Evolutionary conservation across 2,329 filamentous ascomycete species (phyloP).

Genomic region (Aspergillus proliferans): DNA sequence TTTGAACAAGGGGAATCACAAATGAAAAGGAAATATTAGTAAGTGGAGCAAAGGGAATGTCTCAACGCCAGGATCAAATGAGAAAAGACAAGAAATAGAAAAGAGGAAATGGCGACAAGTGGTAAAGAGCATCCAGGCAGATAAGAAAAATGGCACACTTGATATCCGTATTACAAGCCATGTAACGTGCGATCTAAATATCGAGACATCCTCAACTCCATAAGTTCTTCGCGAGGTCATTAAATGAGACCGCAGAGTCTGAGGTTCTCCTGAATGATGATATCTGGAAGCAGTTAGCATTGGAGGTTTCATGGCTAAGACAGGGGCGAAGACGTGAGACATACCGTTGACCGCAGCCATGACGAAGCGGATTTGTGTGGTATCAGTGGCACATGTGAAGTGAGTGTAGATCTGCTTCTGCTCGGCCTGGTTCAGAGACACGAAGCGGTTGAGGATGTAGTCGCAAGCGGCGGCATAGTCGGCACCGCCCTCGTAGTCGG

Average conservation of each 20-base stretch:
- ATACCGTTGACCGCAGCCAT: conserved; percentile 98
- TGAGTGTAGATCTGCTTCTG: conserved; percentile 99
- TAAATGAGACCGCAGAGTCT: conserved; percentile 95
- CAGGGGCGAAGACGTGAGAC: conserved; percentile 24
- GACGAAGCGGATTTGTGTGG: conserved; percentile 97
- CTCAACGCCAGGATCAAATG: conserved; percentile 29
- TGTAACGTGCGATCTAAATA: conserved; percentile 27
- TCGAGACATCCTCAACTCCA: conserved; percentile 21
- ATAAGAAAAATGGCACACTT: conserved; percentile 9
- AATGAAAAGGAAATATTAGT: conserved; percentile 15
- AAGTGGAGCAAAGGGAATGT: conserved; percentile 26
- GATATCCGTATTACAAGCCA: conserved; percentile 26
- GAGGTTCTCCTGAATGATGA: conserved; percentile 99
- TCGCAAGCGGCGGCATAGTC: conserved; percentile 95
- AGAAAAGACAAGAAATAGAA: conserved; percentile 21
- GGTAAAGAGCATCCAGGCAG: conserved; percentile 11
- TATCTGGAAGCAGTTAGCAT: conserved; percentile 58
- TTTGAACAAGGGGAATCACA: conserved; percentile 15
- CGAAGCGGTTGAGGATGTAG: conserved; percentile 98
- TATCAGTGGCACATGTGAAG: conserved; percentile 98
- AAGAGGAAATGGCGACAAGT: conserved; percentile 7
- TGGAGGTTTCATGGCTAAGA: background rate
- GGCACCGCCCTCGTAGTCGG: conserved; percentile 79
- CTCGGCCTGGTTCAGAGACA: conserved; percentile 96
- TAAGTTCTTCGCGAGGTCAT: conserved; percentile 30